Evolutionary conservation across 2,329 filamentous ascomycete genomes (phyloP), one percentile per base, ranked within the genome.

Genomic region (Colletotrichum neosansevieriae): DNA sequence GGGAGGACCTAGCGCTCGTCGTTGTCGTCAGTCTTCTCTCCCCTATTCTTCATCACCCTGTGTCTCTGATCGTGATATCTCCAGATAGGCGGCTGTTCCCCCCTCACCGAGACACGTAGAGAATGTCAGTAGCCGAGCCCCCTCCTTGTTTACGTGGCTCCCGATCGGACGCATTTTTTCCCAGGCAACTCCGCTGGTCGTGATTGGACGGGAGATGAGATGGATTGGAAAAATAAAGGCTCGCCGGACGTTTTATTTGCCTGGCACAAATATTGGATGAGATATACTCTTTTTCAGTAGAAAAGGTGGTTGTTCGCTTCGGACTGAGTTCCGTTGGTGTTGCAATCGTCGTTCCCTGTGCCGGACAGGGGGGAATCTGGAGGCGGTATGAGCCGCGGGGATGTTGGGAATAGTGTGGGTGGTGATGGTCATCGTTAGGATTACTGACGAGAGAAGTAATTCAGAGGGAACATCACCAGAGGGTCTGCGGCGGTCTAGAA

Each of bases 271-370:
- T 24, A 57, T 32, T 44, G 32, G 21, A 51, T 17, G 49, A 51
- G 29, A 19, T 36, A 24, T 4, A 13, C 15, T 5, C 4, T 6
- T 13, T 15, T 21, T 17, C 19, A 21, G n/a, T 34, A 21, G 42
- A 36, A 29, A 64, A 10, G 38, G 19, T 36, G 38, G 29, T 12
- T 38, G 19, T 13, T 44, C 19, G n/a, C 13, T 40, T 42, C 60
- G 53, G 65, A 68, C 53, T 68, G 60, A 47, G 40, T 47, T 68
- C 65, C 47, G 53, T 47, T 59, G 54, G 32, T 44, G 60, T 64
- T 65, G 61, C 40, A 49, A 17, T 57, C 53, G 11, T 24, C 53
- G 29, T 44, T 21, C 38, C 24, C 15, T 11, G 11, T 51, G 17
- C 29, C 45, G 45, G 19, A 49, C 17, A 6, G 9, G 29, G 11